Evolutionary conservation across 805 yeast genomes (phyloP), one percentile per base, ranked within the genome.

Genomic region (Spathaspora hagerdaliae): DNA sequence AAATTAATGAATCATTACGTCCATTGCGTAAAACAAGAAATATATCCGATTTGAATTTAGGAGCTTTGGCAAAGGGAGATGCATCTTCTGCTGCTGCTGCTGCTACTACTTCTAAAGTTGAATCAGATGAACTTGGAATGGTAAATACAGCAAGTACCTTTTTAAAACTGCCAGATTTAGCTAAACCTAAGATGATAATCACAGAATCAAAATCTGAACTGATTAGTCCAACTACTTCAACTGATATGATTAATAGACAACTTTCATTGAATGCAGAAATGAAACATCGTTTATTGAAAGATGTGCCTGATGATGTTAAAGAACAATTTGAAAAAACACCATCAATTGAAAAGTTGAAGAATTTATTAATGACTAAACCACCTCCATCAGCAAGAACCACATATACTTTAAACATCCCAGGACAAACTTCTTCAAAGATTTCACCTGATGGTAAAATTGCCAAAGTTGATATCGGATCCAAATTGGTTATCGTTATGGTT

Each of bases 401-500:
- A 0, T 87, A 96, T 7, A 88, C 97, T 0, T 75, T 91, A 39
- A 96, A 90, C 59, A 87, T 92, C 6, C 97, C 97, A 0, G 97
- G 97, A 1, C 85, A 89, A 50, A 90, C 97, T 0, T 78, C 85
- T 41, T 83, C 91, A 1, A 82, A 86, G 49, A 78, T 79, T 2
- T 81, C 90, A 0, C 94, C 96, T 0, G 92, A 87, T 60, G 88
- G 88, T 4, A 69, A 72, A 31, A 79, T 81, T 31, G 80, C 82
- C 1, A 71, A 77, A 24, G 74, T 55, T 53, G 97, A 89, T 58
- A 82, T 86, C 5, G 92, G 89, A 1, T 81, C 90, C 11, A 86
- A 89, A 59, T 74, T 92, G 43, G 96, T 92, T 12, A 88, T 92
- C 48, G 95, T 94, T 14, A 92, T 92, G 98, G 97, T 92, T 12